phyloP scores from a whole-genome alignment of 192 early-diverging fungal genomes.

The Dissophora ornata region DNA sequence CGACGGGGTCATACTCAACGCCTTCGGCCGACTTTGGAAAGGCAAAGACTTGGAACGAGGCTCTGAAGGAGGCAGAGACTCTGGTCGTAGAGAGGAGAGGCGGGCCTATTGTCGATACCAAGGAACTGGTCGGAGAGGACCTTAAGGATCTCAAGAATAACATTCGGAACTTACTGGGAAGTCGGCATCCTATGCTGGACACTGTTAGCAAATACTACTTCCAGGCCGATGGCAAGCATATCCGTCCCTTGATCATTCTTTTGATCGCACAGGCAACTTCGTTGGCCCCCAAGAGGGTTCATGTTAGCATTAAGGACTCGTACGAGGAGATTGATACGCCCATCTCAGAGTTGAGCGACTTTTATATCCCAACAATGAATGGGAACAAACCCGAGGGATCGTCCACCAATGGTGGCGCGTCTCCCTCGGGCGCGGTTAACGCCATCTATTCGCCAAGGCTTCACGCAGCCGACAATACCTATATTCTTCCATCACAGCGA shows the following conservation, averaged over 20 bases:
- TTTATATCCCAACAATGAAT: constrained; percentile 44
- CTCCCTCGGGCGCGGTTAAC: constrained; percentile 9
- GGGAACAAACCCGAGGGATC: constrained; percentile 3
- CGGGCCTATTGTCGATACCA: constrained; percentile 70
- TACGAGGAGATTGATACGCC: constrained; percentile 72
- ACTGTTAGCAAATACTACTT: constrained; percentile 95
- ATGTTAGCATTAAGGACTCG: constrained; percentile 58
- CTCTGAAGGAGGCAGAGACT: constrained; percentile 62
- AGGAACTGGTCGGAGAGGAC: constrained; percentile 85
- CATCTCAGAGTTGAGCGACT: constrained; percentile 59
- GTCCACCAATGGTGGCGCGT: neutral
- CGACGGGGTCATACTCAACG: constrained; percentile 51
- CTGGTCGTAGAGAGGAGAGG: constrained; percentile 59
- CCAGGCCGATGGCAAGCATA: constrained; percentile 84
- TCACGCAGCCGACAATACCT: constrained; percentile 46
- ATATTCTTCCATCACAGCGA: constrained; percentile 87
- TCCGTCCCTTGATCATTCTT: constrained; percentile 92
- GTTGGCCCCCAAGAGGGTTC: constrained; percentile 65
- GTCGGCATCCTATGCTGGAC: constrained; percentile 89
- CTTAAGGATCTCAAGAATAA: constrained; percentile 87
- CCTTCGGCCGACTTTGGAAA: constrained; percentile 42
- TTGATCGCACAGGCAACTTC: constrained; percentile 90
- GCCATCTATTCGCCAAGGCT: constrained; percentile 34
- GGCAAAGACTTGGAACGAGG: constrained; percentile 60
- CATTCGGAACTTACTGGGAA: constrained; percentile 84